Percentiles rank a stretch among this genome's conserved stretches.
Conservation (phyloP, 768 basidiomycete species). For the Panellus pusillus region DNA sequence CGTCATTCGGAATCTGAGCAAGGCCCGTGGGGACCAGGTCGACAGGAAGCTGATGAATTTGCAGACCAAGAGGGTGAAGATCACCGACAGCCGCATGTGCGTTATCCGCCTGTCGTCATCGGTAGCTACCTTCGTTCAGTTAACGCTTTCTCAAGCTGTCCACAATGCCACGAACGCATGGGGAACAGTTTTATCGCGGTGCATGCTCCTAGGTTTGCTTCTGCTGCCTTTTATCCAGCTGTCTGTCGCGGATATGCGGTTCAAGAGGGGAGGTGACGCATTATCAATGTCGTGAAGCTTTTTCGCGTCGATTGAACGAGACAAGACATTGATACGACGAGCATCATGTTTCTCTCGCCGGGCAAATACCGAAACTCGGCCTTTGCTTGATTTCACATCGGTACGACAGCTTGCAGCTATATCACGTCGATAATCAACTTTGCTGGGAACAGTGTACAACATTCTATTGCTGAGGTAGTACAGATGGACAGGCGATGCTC, state of each 20-base stretch:
- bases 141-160: constrained; percentile 63
- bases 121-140: constrained; percentile 5
- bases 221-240: not conserved
- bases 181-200: constrained; percentile 94
- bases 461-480: constrained; percentile 11
- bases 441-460: not conserved
- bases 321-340: constrained; percentile 26
- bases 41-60: constrained; percentile 71
- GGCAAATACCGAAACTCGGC: not conserved
- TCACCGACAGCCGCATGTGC: constrained; percentile 91
- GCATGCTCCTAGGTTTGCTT: constrained; percentile 76
- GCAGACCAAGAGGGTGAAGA: constrained; percentile 80
- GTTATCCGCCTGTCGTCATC: constrained; percentile 34
- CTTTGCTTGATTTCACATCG: not conserved
- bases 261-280: constrained; percentile 92
- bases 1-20: constrained; percentile 68
- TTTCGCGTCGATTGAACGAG: constrained; percentile 57
- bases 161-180: constrained; percentile 92
- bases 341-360: not conserved
- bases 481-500: constrained; percentile 8
- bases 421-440: not conserved
- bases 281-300: constrained; percentile 90
- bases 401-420: not conserved
- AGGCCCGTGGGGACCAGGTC: constrained; percentile 77
- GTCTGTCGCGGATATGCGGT: not conserved